Percentiles rank a stretch among this genome's conserved stretches.
These are phyloP conservation scores for Exsudoporus floridanus DNA, from an alignment of 1,284 basidiomycete genomes.

Conservation along the genomic window DNA sequence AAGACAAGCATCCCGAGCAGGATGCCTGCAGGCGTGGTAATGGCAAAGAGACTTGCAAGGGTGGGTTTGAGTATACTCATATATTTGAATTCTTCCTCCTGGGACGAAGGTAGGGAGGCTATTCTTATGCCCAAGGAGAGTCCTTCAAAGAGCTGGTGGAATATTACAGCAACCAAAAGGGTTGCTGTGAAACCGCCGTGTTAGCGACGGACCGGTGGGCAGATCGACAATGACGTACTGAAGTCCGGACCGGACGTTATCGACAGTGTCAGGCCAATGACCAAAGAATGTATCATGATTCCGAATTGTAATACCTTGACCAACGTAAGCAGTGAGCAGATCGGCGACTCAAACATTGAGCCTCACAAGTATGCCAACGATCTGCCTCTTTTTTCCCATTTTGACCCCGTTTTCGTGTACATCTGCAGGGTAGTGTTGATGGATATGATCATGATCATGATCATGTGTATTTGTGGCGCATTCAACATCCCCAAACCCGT, in stretches of 20 bases:
- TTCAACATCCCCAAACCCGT: conserved; percentile 5
- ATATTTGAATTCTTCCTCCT: conserved; percentile 20
- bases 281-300: conserved; percentile 81
- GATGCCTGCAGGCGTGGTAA: conserved; percentile 71
- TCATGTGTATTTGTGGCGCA: background rate
- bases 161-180: conserved; percentile 68
- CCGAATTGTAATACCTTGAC: conserved; percentile 71
- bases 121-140: conserved; percentile 77
- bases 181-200: conserved; percentile 46
- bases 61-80: conserved; percentile 45
- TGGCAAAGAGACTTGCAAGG: conserved; percentile 63
- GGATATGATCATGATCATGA: conserved; percentile 7
- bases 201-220: background rate
- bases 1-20: conserved; percentile 54
- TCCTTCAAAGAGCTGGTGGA: conserved; percentile 81
- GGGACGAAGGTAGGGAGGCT: conserved; percentile 54
- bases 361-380: conserved; percentile 63
- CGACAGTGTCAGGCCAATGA: conserved; percentile 71
- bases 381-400: conserved; percentile 55
- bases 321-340: background rate
- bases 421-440: conserved; percentile 2
- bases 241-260: conserved; percentile 69
- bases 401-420: conserved; percentile 23
- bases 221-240: conserved; percentile 43
- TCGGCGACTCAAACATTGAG: background rate